These are phyloP conservation scores for Akanthomyces dipterigenus DNA, from an alignment of 2,329 filamentous ascomycete species.

Conservation along the genomic window DNA sequence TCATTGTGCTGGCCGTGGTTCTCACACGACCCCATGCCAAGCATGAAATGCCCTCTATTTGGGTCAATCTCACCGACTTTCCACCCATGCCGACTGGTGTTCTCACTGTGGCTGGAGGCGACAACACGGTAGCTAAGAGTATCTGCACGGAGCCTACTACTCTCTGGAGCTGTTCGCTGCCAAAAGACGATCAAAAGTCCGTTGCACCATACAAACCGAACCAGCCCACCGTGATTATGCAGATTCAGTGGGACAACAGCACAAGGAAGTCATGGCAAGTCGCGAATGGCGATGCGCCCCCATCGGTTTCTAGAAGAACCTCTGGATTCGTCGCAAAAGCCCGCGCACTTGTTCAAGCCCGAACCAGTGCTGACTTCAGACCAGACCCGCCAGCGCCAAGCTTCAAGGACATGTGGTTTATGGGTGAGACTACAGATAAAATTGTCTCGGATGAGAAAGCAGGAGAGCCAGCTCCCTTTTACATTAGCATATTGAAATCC, in stretches of 20 bases:
- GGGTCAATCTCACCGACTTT: conserved; percentile 80
- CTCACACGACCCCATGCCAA: conserved; percentile 31
- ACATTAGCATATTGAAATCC: conserved; percentile 62
- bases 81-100: conserved; percentile 82
- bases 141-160: conserved; percentile 67
- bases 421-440: conserved; percentile 80
- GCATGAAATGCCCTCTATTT: conserved; percentile 41
- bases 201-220: conserved; percentile 57
- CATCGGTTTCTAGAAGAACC: conserved; percentile 20
- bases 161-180: conserved; percentile 80
- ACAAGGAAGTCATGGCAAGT: conserved; percentile 44
- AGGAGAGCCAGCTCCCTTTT: conserved; percentile 85
- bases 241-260: conserved; percentile 67
- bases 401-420: conserved; percentile 68
- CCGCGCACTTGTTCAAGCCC: conserved; percentile 18
- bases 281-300: conserved; percentile 30
- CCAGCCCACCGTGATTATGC: conserved; percentile 72
- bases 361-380: conserved; percentile 27
- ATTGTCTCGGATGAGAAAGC: conserved; percentile 61
- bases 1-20: conserved; percentile 51
- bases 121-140: conserved; percentile 55
- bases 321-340: conserved; percentile 19
- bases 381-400: conserved; percentile 52
- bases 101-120: conserved; percentile 68
- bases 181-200: conserved; percentile 65